Evolutionary conservation across 2,329 filamentous ascomycete genomes (phyloP).

Genomic region (Fusarium kyushuense): DNA sequence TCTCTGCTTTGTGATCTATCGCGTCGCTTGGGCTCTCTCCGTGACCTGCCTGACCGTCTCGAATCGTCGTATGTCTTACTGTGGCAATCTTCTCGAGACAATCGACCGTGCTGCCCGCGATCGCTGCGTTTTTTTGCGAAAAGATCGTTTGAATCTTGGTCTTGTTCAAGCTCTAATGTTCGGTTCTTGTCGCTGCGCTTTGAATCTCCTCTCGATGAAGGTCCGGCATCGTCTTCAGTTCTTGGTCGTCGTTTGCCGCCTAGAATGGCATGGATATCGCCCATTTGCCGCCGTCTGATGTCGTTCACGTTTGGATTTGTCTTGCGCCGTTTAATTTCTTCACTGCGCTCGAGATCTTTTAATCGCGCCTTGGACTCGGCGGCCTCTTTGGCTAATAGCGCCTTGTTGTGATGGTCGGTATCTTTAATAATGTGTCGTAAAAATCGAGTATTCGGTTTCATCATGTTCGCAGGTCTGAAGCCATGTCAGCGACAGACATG

Average conservation of each 20-base stretch:
- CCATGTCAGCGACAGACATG: conserved; percentile 37
- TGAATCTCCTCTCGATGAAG: conserved; percentile 34
- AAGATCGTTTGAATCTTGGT: conserved; percentile 36
- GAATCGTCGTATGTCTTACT: conserved; percentile 33
- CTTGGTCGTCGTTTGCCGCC: conserved; percentile 57
- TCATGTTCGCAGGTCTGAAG: conserved; percentile 72
- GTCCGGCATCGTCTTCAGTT: conserved; percentile 40
- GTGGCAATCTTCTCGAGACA: conserved; percentile 41
- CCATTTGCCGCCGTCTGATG: conserved; percentile 69
- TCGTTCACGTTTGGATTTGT: conserved; percentile 62
- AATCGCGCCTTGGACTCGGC: conserved; percentile 81
- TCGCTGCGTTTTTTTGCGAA: conserved; percentile 37
- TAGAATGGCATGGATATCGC: conserved; percentile 70
- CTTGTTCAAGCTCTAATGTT: conserved; percentile 14
- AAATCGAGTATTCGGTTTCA: conserved; percentile 93
- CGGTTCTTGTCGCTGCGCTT: conserved; percentile 21
- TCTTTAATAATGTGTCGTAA: conserved; percentile 88
- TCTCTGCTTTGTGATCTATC: conserved; percentile 38
- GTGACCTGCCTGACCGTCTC: conserved; percentile 21
- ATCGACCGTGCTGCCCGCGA: conserved; percentile 42
- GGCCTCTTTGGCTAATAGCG: conserved; percentile 84
- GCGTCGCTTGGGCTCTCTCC: conserved; percentile 33
- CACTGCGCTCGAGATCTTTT: conserved; percentile 66
- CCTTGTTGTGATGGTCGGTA: conserved; percentile 89
- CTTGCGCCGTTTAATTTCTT: conserved; percentile 59